Percentiles rank a stretch among this genome's conserved stretches.
These are phyloP conservation scores for Colletotrichum spinosum DNA, from an alignment of 2,329 filamentous ascomycete genomes.

Conservation along the genomic window DNA sequence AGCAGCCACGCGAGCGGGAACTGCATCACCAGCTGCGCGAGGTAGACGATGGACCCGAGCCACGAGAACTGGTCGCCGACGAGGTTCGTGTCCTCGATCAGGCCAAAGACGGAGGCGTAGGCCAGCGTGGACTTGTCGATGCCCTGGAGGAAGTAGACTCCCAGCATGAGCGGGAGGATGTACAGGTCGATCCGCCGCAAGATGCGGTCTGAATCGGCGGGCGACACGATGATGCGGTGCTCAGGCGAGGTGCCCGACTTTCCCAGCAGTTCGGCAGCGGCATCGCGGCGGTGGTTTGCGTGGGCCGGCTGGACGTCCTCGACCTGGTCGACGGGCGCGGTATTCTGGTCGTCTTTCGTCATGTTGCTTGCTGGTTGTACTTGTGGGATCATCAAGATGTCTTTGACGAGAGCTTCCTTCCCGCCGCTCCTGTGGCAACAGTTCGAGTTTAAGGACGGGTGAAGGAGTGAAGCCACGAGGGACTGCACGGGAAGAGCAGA, in stretches of 20 bases:
- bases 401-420: background rate
- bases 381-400: background rate
- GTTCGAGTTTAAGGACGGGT: conserved; percentile 4
- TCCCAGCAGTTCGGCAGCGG: conserved; percentile 58
- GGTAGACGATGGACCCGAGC: conserved; percentile 70
- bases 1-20: conserved; percentile 64
- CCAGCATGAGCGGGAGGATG: conserved; percentile 61
- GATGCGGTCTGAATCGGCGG: conserved; percentile 49
- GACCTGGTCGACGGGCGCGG: conserved; percentile 29
- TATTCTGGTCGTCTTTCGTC: conserved; percentile 22
- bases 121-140: conserved; percentile 38
- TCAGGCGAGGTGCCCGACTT: conserved; percentile 42
- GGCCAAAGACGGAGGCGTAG: conserved; percentile 73
- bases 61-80: conserved; percentile 69
- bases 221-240: conserved; percentile 44
- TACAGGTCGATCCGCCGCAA: conserved; percentile 54
- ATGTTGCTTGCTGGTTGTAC: conserved; percentile 12
- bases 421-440: background rate
- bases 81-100: conserved; percentile 68
- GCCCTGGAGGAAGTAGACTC: conserved; percentile 72
- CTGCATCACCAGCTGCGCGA: conserved; percentile 70
- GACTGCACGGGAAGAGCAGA: conserved; percentile 1
- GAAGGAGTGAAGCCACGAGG: background rate
- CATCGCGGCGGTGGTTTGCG: conserved; percentile 47
- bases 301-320: conserved; percentile 17